Evolutionary conservation across 805 yeast genomes (phyloP).

Genomic region (Candida yuanshanica): DNA sequence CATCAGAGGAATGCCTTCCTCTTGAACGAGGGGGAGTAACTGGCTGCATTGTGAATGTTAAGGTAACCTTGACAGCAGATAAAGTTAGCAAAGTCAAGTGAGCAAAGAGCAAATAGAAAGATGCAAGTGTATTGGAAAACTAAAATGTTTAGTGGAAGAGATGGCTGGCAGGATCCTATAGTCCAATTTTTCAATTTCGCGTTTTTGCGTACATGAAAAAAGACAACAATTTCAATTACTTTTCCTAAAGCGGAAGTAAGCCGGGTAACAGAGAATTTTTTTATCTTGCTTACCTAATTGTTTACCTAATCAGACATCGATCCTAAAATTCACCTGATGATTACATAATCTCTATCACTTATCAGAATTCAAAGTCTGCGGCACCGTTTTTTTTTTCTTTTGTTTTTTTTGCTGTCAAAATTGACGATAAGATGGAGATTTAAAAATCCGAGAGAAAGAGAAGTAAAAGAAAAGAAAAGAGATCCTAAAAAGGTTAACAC

Average conservation of each 20-base stretch:
- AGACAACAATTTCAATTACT: neutral
- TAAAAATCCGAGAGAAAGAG: too few relatives aligned
- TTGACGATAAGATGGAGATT: too few relatives aligned
- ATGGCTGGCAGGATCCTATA: neutral
- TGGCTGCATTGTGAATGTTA: conserved; percentile 15
- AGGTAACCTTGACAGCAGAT: neutral
- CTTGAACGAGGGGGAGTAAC: conserved; percentile 19
- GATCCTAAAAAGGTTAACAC: too few relatives aligned
- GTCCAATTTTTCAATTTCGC: neutral
- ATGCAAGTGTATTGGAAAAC: neutral
- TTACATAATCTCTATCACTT: too few relatives aligned
- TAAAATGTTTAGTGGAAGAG: neutral
- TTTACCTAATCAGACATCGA: too few relatives aligned
- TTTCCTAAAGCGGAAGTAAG: neutral
- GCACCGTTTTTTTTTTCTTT: too few relatives aligned
- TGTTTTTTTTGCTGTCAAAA: too few relatives aligned
- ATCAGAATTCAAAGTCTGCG: too few relatives aligned
- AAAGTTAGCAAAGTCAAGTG: neutral
- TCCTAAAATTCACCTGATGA: too few relatives aligned
- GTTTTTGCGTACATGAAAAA: neutral
- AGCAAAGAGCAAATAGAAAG: neutral
- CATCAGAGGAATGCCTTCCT: neutral
- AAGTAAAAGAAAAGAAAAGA: too few relatives aligned
- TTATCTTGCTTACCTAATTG: neutral
- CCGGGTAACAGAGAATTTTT: neutral